Evolutionary conservation across 306 rosid species (phyloP).

Genomic region (Glycine tomentella): DNA sequence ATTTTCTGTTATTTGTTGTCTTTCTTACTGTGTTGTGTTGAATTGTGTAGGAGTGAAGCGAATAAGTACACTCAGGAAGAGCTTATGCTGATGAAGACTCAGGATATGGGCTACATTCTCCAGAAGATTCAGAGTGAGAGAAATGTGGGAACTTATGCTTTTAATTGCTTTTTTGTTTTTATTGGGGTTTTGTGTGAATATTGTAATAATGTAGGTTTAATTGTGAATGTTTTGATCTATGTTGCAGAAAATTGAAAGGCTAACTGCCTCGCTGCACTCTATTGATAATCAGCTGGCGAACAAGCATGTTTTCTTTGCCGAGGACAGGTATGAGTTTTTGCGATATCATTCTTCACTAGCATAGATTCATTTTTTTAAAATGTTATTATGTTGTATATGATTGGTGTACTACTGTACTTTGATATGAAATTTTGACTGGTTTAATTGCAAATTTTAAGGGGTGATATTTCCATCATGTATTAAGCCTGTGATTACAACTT

Average conservation of each 20-base stretch:
- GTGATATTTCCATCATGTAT: background rate
- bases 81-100: conserved; percentile 83
- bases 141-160: conserved; percentile 52
- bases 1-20: background rate
- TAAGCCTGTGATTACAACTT: background rate
- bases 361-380: conserved; percentile 2
- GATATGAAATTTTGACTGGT: background rate
- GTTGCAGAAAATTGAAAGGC: conserved; percentile 76
- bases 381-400: conserved; percentile 1
- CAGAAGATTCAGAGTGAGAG: conserved; percentile 85
- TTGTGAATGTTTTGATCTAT: conserved; percentile 19
- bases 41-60: conserved; percentile 64
- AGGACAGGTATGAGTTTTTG: conserved; percentile 66
- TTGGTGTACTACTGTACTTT: background rate
- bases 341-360: background rate
- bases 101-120: conserved; percentile 81
- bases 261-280: conserved; percentile 70
- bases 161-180: conserved; percentile 12
- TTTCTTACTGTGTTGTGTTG: background rate
- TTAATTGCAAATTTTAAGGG: background rate
- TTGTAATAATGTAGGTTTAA: background rate
- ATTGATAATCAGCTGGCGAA: conserved; percentile 58
- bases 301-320: conserved; percentile 72
- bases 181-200: conserved; percentile 5
- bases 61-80: conserved; percentile 76